Evolutionary conservation across 768 basidiomycete species (phyloP), one percentile per base, ranked within the genome.

Genomic region (Tubosaeta sp.): DNA sequence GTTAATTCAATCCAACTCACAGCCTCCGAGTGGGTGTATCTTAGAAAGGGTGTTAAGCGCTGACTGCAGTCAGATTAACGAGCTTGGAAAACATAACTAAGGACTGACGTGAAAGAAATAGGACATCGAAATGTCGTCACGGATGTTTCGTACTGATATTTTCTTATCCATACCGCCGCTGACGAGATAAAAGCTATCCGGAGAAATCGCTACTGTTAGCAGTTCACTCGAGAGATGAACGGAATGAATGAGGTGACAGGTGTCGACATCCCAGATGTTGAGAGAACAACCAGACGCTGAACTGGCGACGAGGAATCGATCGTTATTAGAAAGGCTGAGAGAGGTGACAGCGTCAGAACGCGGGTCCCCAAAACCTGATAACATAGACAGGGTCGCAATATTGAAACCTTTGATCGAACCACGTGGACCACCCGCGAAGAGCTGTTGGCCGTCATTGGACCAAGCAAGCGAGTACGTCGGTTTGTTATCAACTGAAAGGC

Each of bases 401-500:
- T 49, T 16, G 32, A 58, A 47, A 38, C 40, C 47, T n/a, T 48
- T 47, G 14, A 52, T 36, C 4, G 51, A 49, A 27, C 54, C 57
- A 19, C 24, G 36, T 4, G 50, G 42, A 1, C 51, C 57, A 3
- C 32, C 32, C 18, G 54, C 51, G 30, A 58, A 58, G 18, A 56
- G 48, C 6, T 32, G 48, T 18, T 10, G 51, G 8, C 48, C 45
- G 12, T 50, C 54, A 19, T 6, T 5, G 13, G 48, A 48, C 54
- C 57, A 55, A 11, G 47, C 38, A 6, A 58, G 45, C 1, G 48
- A 52, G 41, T 36, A 40, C 2, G 48, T 46, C 10, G 51, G 48
- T 25, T 29, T 24, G 1, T 14, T 18, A 13, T 51, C 40, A n/a
- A 44, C 16, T 21, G 53, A 32, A 22, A 57, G 24, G 12, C 16